These are phyloP conservation scores for Geranium rotundifolium DNA, from an alignment of 345 rosid genomes.

Conservation along the genomic window DNA sequence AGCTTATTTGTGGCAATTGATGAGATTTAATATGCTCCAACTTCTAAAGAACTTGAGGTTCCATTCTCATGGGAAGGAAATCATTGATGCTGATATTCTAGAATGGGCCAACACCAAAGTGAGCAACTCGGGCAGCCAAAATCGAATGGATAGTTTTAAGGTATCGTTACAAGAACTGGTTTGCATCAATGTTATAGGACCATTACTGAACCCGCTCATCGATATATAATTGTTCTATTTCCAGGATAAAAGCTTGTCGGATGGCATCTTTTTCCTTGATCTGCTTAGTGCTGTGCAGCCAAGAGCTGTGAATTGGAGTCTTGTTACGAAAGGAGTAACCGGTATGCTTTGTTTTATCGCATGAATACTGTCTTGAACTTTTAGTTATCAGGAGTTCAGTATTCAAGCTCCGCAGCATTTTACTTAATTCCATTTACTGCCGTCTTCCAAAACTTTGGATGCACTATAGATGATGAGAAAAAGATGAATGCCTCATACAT, in stretches of 20 bases:
- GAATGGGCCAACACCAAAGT: constrained; percentile 88
- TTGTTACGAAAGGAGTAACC: constrained; percentile 68
- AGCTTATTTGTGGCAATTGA: constrained; percentile 95
- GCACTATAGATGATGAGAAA: constrained; percentile 64
- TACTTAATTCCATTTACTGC: background rate
- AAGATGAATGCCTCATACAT: constrained; percentile 95
- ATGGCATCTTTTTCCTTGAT: constrained; percentile 76
- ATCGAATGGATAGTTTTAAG: constrained; percentile 75
- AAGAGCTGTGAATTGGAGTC: constrained; percentile 78
- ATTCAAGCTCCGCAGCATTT: background rate
- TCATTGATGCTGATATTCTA: constrained; percentile 71
- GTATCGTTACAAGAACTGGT: constrained; percentile 17
- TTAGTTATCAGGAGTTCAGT: background rate
- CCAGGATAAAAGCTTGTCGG: constrained; percentile 72
- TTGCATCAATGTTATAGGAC: background rate
- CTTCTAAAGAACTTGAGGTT: constrained; percentile 85
- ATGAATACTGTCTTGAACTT: background rate
- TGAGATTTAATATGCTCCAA: constrained; percentile 92
- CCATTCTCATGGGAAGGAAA: constrained; percentile 82
- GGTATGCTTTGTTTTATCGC: constrained; percentile 23
- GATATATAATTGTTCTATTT: constrained; percentile 4
- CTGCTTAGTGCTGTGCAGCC: constrained; percentile 75
- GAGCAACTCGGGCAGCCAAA: constrained; percentile 52
- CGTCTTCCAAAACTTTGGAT: constrained; percentile 3
- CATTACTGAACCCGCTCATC: background rate